These are phyloP conservation scores for Penicillium sp. DNA, from an alignment of 2,329 filamentous ascomycete genomes.

Conservation along the genomic window DNA sequence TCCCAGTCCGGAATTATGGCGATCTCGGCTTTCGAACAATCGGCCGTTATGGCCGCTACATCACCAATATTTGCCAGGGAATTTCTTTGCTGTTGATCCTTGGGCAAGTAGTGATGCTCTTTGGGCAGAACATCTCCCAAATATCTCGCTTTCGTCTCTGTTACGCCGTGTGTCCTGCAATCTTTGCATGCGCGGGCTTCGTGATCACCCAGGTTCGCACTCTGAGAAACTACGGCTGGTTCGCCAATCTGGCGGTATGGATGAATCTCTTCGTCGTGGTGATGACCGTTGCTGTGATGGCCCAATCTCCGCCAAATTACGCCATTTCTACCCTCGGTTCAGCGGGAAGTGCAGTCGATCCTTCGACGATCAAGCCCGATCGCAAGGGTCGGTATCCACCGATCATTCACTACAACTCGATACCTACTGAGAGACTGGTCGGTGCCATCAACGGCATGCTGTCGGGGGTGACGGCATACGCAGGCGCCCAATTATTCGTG, in stretches of 20 bases:
- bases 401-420: constrained; percentile 38
- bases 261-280: constrained; percentile 52
- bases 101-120: constrained; percentile 48
- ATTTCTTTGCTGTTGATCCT: constrained; percentile 47
- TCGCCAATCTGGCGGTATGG: constrained; percentile 53
- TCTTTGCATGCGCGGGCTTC: constrained; percentile 49
- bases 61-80: constrained; percentile 36
- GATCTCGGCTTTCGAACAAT: constrained; percentile 39
- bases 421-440: constrained; percentile 39
- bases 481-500: constrained; percentile 54
- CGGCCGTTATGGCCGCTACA: constrained; percentile 31
- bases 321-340: constrained; percentile 22
- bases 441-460: constrained; percentile 48
- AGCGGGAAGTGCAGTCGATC: constrained; percentile 21
- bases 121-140: constrained; percentile 51
- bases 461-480: constrained; percentile 53
- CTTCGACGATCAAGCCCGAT: constrained; percentile 21
- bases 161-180: constrained; percentile 48
- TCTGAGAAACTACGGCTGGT: constrained; percentile 49
- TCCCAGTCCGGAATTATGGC: constrained; percentile 38
- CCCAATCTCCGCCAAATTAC: constrained; percentile 48
- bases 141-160: constrained; percentile 47
- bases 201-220: constrained; percentile 52
- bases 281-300: constrained; percentile 51
- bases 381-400: constrained; percentile 26